phyloP scores from a whole-genome alignment of 805 yeast species.

The Candida loeiensis region DNA sequence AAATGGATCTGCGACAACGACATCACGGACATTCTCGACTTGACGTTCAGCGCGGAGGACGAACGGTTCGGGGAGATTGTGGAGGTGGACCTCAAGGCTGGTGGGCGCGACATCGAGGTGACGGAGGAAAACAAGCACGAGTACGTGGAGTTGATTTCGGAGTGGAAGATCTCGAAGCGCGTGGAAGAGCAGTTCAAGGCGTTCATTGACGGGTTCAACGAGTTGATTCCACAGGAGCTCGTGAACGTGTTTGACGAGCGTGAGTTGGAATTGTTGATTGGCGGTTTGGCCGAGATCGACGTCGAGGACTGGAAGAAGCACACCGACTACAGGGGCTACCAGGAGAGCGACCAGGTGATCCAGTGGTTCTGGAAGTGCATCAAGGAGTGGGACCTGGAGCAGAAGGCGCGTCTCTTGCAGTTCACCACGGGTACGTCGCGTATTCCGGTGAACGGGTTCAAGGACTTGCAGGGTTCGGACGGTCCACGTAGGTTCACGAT shows the following conservation, averaged over 20 bases:
- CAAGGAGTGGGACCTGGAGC: constrained; percentile 92
- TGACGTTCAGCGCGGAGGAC: constrained; percentile 86
- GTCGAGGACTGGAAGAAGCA: constrained; percentile 99
- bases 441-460: constrained; percentile 98
- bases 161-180: constrained; percentile 91
- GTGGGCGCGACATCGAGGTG: constrained; percentile 86
- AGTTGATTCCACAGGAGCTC: constrained; percentile 92
- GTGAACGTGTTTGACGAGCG: constrained; percentile 97
- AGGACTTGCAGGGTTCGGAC: constrained; percentile 97
- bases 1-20: constrained; percentile 96
- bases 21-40: constrained; percentile 74
- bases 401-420: constrained; percentile 90
- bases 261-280: constrained; percentile 92
- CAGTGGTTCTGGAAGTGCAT: constrained; percentile 99
- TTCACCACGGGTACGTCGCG: constrained; percentile 99
- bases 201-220: constrained; percentile 95
- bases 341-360: constrained; percentile 91
- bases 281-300: constrained; percentile 97
- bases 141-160: constrained; percentile 90
- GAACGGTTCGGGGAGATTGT: constrained; percentile 93
- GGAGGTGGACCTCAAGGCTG: constrained; percentile 83
- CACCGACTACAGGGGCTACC: constrained; percentile 97
- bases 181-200: constrained; percentile 96
- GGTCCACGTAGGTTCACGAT: constrained; percentile 99
- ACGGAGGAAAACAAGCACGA: constrained; percentile 93